Evolutionary conservation across 2,329 filamentous ascomycete genomes (phyloP), one percentile per base, ranked within the genome.

Genomic region (Zymoseptoria tritici): DNA sequence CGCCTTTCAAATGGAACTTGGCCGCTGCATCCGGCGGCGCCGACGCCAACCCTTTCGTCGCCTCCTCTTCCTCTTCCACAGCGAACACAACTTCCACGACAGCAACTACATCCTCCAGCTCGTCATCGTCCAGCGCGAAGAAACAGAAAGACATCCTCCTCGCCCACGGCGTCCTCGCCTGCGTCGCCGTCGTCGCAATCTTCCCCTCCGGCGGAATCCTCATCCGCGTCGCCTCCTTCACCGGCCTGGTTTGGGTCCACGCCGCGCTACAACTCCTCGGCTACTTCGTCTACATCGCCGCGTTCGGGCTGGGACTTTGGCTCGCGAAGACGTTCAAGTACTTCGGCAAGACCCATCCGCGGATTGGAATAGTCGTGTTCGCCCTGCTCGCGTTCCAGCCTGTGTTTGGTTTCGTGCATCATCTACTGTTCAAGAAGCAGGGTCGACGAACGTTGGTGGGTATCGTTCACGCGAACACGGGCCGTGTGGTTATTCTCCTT

Each of bases 331-430:
- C 77, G 19, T 64, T 77, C 21, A 63, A 70, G 51, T 42, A 77
- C 59, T 59, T 80, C 9, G 60, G 72, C 53, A 67, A 72, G 51
- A 72, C 78, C 54, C 82, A 85, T 62, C 76, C 79, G 0, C 77
- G 83, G 62, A 80, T 85, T 55, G 82, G 82, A 20, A 77, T 81
- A 13, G 69, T 83, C 16, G 73, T 82, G 2, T 73, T 84, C 49
- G 70, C 74, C 0, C 63, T 75, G 4, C 70, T 89, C 2, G 73
- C 85, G 7, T 80, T 86, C 61, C 81, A 83, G 62, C 82, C 82
- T 0, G 67, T 78, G 1, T 73, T 82, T 49, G 82, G 82, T 2
- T 68, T 77, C 9, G 60, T 82, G 6, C 82, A 85, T 62, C 82
- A 85, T 64, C 62, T 71, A 3, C 65, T 79, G 31, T 85, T 79